Percentiles rank a stretch among this genome's conserved stretches.
Evolutionary conservation across 768 basidiomycete genomes (phyloP).

Genomic region (Mycena metata): DNA sequence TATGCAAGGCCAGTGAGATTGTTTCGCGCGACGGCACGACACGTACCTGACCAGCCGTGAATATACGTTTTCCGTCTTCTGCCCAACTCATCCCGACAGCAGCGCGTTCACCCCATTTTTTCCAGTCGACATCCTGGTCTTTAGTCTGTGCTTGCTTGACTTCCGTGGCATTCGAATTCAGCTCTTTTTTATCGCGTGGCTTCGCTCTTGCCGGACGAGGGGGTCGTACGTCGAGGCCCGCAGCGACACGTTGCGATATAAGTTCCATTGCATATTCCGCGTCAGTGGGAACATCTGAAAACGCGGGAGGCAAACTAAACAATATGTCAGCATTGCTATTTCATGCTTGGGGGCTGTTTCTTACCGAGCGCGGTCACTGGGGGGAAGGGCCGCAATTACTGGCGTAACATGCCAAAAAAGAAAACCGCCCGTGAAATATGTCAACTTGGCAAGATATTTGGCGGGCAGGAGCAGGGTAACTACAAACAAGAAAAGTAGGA

Average conservation of each 20-base stretch:
- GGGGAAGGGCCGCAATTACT: slow-evolving; percentile 64
- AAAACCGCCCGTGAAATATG: slow-evolving; percentile 61
- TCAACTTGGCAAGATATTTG: slow-evolving; percentile 61
- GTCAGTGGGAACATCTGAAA: slow-evolving; percentile 73
- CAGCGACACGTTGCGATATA: slow-evolving; percentile 70
- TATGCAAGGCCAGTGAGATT: not conserved
- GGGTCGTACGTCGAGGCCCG: slow-evolving; percentile 64
- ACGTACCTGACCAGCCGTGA: slow-evolving; percentile 51
- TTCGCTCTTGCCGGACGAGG: slow-evolving; percentile 40
- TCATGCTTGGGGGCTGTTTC: slow-evolving; percentile 20
- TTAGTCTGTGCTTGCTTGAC: slow-evolving; percentile 8
- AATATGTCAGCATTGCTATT: not conserved
- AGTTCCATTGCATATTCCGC: slow-evolving; percentile 79
- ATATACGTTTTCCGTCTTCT: slow-evolving; percentile 56
- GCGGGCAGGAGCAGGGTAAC: slow-evolving; percentile 62
- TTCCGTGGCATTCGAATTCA: too few species aligned
- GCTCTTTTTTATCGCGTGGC: slow-evolving; percentile 29
- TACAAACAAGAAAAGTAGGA: slow-evolving; percentile 54
- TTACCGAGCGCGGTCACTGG: slow-evolving; percentile 61
- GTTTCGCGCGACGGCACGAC: slow-evolving; percentile 27
- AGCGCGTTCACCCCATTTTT: slow-evolving; percentile 66
- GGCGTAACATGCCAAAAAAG: slow-evolving; percentile 76
- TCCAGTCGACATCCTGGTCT: slow-evolving; percentile 60
- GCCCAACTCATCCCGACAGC: slow-evolving; percentile 60
- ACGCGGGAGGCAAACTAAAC: slow-evolving; percentile 59